A percentile compares a stretch with the other conserved stretches of the same genome.
Evolutionary conservation across 2,329 filamentous ascomycete genomes (phyloP).

Genomic region (Epichloe gansuensis): DNA sequence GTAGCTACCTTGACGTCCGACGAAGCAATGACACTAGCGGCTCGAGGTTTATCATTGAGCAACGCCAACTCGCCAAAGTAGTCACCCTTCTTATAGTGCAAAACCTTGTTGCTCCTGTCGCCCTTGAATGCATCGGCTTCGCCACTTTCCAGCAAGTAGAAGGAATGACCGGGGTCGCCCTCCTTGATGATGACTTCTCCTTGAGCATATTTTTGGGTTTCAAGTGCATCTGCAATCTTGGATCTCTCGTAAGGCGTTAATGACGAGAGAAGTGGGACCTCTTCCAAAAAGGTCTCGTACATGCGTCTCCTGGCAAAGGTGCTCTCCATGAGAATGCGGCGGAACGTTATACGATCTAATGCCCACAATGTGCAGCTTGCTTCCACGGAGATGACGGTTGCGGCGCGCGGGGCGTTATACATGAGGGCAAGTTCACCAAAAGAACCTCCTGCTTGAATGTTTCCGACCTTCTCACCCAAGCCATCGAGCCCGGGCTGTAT

Average conservation of each 20-base stretch:
- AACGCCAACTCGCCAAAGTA: conserved; percentile 95
- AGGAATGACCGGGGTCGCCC: conserved; percentile 81
- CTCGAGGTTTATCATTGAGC: conserved; percentile 84
- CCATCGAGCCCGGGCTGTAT: conserved; percentile 72
- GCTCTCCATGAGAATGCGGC: conserved; percentile 94
- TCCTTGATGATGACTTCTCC: conserved; percentile 80
- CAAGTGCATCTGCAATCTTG: conserved; percentile 93
- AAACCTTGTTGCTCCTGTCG: conserved; percentile 57
- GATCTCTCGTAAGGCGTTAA: conserved; percentile 87
- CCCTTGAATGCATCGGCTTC: conserved; percentile 77
- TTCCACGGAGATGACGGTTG: conserved; percentile 79
- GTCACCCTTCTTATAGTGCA: conserved; percentile 78
- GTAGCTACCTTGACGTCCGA: conserved; percentile 88
- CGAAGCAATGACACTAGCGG: conserved; percentile 72
- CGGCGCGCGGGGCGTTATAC: conserved; percentile 95
- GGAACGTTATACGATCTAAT: conserved; percentile 89
- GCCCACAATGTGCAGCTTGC: conserved; percentile 77
- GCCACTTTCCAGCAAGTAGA: conserved; percentile 81
- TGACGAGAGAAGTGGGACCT: conserved; percentile 72
- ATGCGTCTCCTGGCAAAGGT: conserved; percentile 91
- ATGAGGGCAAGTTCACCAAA: conserved; percentile 96
- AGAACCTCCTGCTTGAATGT: conserved; percentile 75
- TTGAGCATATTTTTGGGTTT: conserved; percentile 72
- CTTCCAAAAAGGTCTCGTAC: conserved; percentile 94
- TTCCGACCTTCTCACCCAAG: conserved; percentile 69